Conservation (phyloP, 2,329 filamentous ascomycete genomes). For the Pseudopyrenochaeta lycopersici region DNA sequence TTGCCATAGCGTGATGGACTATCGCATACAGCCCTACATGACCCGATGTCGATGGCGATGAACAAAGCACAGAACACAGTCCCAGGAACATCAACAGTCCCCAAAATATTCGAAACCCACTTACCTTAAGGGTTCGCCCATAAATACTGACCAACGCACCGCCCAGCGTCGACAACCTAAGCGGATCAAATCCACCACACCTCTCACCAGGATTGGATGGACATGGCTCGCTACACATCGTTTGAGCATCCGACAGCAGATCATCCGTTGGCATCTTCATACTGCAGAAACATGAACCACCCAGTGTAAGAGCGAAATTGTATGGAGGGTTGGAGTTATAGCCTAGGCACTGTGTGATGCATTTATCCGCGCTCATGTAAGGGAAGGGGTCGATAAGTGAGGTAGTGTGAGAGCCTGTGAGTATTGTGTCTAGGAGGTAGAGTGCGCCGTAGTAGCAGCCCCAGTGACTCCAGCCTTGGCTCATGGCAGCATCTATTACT, state of each 20-base stretch:
- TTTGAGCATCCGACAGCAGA: neutral
- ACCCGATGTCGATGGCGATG: neutral
- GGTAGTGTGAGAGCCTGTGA: neutral
- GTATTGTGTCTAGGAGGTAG: slow-evolving; percentile 13
- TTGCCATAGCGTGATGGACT: neutral
- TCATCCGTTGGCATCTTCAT: neutral
- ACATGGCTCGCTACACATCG: neutral
- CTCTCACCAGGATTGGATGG: neutral
- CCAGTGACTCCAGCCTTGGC: neutral
- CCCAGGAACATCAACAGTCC: neutral
- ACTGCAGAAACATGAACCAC: slow-evolving; percentile 1
- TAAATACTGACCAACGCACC: neutral
- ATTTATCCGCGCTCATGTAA: neutral
- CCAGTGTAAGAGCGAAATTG: neutral
- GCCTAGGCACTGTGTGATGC: slow-evolving; percentile 3
- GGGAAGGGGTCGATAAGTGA: neutral
- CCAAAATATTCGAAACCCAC: neutral
- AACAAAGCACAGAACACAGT: slow-evolving; percentile 1
- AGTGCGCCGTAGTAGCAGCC: slow-evolving; percentile 13
- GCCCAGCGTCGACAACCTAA: neutral
- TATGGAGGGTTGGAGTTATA: neutral
- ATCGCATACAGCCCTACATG: neutral
- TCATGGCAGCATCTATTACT: neutral
- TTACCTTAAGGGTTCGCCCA: neutral
- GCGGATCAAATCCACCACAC: neutral